Percentiles rank a stretch among this genome's conserved stretches.
Evolutionary conservation across 2,329 filamentous ascomycete genomes (phyloP).

Genomic region (Dothidotthia symphoricarpi): DNA sequence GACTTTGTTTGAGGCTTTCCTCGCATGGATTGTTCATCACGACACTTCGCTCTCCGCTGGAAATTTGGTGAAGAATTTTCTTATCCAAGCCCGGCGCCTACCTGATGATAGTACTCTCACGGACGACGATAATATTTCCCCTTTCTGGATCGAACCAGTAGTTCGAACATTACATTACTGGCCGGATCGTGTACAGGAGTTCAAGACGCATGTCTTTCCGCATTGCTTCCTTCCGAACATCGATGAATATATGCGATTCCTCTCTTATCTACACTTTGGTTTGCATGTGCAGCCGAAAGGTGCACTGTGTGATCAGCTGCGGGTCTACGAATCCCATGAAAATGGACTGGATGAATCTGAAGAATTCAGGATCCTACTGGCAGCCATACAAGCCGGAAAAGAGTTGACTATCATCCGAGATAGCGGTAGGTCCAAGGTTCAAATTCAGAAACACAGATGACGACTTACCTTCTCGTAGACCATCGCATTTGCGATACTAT

Average conservation of each 20-base stretch:
- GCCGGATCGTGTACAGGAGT: slow-evolving; percentile 41
- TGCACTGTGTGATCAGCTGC: slow-evolving; percentile 16
- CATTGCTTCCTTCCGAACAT: slow-evolving; percentile 46
- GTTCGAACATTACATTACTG: slow-evolving; percentile 31
- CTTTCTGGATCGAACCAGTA: slow-evolving; percentile 44
- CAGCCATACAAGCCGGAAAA: slow-evolving; percentile 47
- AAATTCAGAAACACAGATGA: not conserved
- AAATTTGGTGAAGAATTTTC: slow-evolving; percentile 38
- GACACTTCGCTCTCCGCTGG: slow-evolving; percentile 43
- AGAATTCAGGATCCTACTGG: slow-evolving; percentile 39
- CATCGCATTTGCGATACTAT: slow-evolving; percentile 23
- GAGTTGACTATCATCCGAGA: slow-evolving; percentile 48
- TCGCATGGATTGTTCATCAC: slow-evolving; percentile 42
- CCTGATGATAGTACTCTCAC: slow-evolving; percentile 7
- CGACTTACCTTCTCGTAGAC: slow-evolving; percentile 17
- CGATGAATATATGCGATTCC: slow-evolving; percentile 42
- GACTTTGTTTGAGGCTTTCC: slow-evolving; percentile 26
- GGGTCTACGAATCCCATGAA: slow-evolving; percentile 1
- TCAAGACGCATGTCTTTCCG: slow-evolving; percentile 50
- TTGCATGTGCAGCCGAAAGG: slow-evolving; percentile 24
- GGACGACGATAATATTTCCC: slow-evolving; percentile 6
- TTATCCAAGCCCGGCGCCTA: slow-evolving; percentile 28
- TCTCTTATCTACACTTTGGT: slow-evolving; percentile 41
- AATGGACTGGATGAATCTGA: slow-evolving; percentile 19
- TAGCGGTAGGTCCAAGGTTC: slow-evolving; percentile 26